Conservation (phyloP, 2,329 filamentous ascomycete genomes). For the Aureobasidium musti region DNA sequence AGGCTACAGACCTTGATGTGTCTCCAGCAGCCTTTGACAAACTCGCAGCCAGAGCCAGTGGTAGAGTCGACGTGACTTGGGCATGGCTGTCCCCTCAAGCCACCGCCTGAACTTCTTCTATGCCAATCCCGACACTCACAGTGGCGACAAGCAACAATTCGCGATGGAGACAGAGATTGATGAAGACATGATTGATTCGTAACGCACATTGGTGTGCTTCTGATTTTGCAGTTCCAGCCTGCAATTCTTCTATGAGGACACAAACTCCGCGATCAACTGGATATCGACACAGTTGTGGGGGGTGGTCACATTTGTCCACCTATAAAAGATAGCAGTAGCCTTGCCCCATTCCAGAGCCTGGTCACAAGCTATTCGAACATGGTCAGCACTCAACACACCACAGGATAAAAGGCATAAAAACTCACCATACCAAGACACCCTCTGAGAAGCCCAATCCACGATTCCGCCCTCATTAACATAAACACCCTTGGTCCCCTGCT, state of each 20-base stretch:
- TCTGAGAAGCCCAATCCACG: constrained; percentile 30
- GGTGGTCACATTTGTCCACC: constrained; percentile 27
- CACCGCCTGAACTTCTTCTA: neutral
- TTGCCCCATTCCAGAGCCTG: constrained; percentile 30
- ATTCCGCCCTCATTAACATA: constrained; percentile 30
- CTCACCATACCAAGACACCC: constrained; percentile 31
- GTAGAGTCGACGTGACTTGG: constrained; percentile 40
- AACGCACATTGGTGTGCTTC: neutral
- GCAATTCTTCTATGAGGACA: neutral
- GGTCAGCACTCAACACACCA: neutral
- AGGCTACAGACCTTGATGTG: constrained; percentile 53
- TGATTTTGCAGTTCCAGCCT: neutral
- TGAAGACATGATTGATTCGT: constrained; percentile 22
- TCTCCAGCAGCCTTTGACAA: constrained; percentile 52
- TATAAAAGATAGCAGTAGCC: constrained; percentile 31
- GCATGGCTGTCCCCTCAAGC: constrained; percentile 37
- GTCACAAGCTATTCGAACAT: constrained; percentile 16
- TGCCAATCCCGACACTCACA: neutral
- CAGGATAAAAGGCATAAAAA: neutral
- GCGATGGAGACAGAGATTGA: neutral
- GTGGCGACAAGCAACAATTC: neutral
- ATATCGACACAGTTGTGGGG: constrained; percentile 24
- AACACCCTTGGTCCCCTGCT: constrained; percentile 31
- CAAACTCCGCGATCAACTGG: constrained; percentile 21
- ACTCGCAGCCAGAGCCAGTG: constrained; percentile 44